Evolutionary conservation across 352 stramenopile species (phyloP), one percentile per base, ranked within the genome.

Genomic region (Pythium plurisporium): DNA sequence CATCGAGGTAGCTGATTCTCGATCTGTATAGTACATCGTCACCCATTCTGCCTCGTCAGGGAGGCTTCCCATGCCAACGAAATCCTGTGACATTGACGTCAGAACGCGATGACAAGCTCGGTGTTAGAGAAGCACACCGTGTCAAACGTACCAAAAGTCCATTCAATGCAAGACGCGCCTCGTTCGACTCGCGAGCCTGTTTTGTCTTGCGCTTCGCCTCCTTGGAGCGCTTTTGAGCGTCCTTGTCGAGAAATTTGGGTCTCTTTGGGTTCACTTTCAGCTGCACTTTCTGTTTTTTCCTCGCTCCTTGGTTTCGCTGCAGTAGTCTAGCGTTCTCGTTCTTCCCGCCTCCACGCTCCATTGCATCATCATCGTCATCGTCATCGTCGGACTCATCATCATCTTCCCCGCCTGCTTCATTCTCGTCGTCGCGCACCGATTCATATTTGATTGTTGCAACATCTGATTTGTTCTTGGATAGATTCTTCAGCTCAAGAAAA

Each of bases 11-110:
- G 62, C 82, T 2, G 73, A 77, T 50, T 90, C 79, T 5, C 82
- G 76, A 40, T 92, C 83, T 0, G 74, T 87, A 57, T 87, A 93
- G 46, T 87, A 74, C 36, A 94, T 86, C 4, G 74, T 72, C 23
- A 92, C 73, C 79, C 79, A 92, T 36, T 88, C 79, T 0, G 78
- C 82, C 29, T 90, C 79, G 11, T 92, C 82, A 0, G 77, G 76
- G 0, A 95, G 66, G 17, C 81, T 72, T 5, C 88, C 86, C 34
- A 94, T 74, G 1, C 82, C 79, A 37, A 92, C 59, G 22, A 92
- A 88, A 42, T 90, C 78, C 75, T 86, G 43, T 1, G n/a, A n/a
- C n/a, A n/a, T n/a, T n/a, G n/a, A n/a, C n/a, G n/a, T n/a, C n/a
- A n/a, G n/a, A n/a, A n/a, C n/a, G n/a, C n/a, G n/a, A n/a, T n/a